These are phyloP conservation scores for Santalum album DNA, from an alignment of 164 flowering plant genomes.

Conservation along the genomic window DNA sequence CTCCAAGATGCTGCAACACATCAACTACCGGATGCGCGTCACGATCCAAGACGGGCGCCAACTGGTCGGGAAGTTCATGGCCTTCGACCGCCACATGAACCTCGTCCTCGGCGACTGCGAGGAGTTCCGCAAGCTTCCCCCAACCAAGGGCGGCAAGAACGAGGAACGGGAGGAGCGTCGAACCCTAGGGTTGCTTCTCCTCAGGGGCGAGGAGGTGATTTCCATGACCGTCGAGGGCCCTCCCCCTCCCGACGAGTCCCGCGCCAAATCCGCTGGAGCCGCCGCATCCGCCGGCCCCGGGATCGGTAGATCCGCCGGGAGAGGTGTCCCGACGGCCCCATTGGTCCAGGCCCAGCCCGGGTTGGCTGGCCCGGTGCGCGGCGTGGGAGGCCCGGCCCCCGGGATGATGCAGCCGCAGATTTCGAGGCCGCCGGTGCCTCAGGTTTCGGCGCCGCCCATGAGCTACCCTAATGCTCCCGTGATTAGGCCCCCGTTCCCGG, in stretches of 20 bases:
- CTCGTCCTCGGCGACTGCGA: conserved; percentile 96
- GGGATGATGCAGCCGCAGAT: conserved; percentile 99
- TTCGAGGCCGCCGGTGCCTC: conserved; percentile 48
- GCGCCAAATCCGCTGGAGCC: conserved; percentile 63
- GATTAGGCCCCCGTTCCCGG: conserved; percentile 52
- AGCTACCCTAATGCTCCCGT: conserved; percentile 47
- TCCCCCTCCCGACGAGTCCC: conserved; percentile 90
- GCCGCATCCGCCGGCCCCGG: conserved; percentile 70
- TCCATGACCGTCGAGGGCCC: conserved; percentile 99
- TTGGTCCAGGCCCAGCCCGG: conserved; percentile 91
- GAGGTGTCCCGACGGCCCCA: conserved; percentile 75
- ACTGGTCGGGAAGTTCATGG: conserved; percentile 95
- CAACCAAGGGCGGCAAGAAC: conserved; percentile 51
- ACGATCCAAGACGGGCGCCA: conserved; percentile 97
- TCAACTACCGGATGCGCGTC: conserved; percentile 95
- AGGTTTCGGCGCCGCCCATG: conserved; percentile 58
- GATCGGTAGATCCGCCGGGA: conserved; percentile 77
- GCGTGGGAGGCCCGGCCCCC: conserved; percentile 92
- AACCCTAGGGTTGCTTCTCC: conserved; percentile 87
- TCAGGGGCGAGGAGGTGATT: conserved; percentile 94
- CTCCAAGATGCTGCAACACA: conserved; percentile 95
- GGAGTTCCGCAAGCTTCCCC: conserved; percentile 93
- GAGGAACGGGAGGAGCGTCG: conserved; percentile 87
- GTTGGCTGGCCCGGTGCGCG: conserved; percentile 80
- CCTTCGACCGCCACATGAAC: conserved; percentile 98